Evolutionary conservation across 2,329 filamentous ascomycete species (phyloP), one percentile per base, ranked within the genome.

Genomic region (Colletotrichum sansevieriae): DNA sequence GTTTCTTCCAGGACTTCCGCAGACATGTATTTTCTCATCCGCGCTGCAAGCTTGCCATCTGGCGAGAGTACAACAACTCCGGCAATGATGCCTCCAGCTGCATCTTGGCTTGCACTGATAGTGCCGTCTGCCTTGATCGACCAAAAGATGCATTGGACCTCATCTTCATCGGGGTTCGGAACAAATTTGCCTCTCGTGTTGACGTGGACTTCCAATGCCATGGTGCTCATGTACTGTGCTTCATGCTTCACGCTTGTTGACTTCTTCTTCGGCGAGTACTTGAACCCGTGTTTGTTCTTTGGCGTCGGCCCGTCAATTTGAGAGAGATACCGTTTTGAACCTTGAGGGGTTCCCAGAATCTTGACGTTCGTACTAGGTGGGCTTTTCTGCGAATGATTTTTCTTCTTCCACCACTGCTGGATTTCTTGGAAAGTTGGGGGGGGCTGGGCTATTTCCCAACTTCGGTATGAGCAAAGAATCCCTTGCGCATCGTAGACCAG

Each of bases 191-290:
- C 93, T 64, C 95, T 87, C 4, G 92, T 96, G 73, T 97, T 97
- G 70, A 97, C 91, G 76, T 99, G 95, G 4, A 98, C 82, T 77
- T 99, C 96, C 7, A 99, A 80, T 72, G 94, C 97, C 93, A 99
- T 95, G 18, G 92, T 94, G 73, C 93, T 97, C 96, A 99, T 98
- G 77, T 97, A 97, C 73, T 96, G 92, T 3, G 89, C 90, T 77
- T 97, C 93, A 72, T 95, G 92, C 74, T 93, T 88, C 18, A 97
- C 90, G 72, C 90, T 94, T 0, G 91, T 92, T 1, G 90, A 90
- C 72, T 90, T 88, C 70, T 87, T 85, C 75, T 90, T 92, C 73
- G 95, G 94, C 0, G 92, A 94, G 77, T 92, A 97, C 76, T 95
- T 96, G 83, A 95, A 95, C 0, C 92, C 93, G 76, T 95, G 86